Conservation (phyloP, 495 filamentous ascomycete genomes). For the Pyrenula aspistea region DNA sequence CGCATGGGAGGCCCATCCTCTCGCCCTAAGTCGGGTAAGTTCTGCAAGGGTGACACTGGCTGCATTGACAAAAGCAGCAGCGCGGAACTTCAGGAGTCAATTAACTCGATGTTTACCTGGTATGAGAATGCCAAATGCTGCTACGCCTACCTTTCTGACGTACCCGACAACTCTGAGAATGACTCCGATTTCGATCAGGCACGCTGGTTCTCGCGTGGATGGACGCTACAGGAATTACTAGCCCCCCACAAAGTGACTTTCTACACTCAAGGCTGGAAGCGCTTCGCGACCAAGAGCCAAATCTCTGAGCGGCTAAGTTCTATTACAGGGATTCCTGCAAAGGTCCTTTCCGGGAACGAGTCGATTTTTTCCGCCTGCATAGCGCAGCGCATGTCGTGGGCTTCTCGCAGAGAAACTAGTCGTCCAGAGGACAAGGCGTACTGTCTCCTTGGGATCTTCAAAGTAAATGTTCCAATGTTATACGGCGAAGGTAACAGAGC, state of each 20-base stretch:
- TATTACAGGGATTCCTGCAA: slow-evolving; percentile 15
- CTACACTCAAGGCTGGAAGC: slow-evolving; percentile 15
- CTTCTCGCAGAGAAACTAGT: slow-evolving; percentile 11
- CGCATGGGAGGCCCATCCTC: too few species aligned
- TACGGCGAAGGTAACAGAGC: slow-evolving; percentile 20
- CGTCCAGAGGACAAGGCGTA: slow-evolving; percentile 19
- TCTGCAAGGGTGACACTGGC: too few species aligned
- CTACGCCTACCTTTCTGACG: slow-evolving; percentile 18
- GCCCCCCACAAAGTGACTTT: slow-evolving; percentile 17
- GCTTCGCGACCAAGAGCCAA: slow-evolving; percentile 12
- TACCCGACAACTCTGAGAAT: too few species aligned
- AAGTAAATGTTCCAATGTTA: slow-evolving; percentile 18
- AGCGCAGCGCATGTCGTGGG: slow-evolving; percentile 16
- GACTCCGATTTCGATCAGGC: too few species aligned
- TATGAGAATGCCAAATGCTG: slow-evolving; percentile 12
- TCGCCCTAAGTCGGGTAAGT: too few species aligned
- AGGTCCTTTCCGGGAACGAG: background rate
- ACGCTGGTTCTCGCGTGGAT: slow-evolving; percentile 28
- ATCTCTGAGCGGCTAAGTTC: slow-evolving; percentile 1
- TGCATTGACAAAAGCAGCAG: slow-evolving; percentile 27
- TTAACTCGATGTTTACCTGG: slow-evolving; percentile 21
- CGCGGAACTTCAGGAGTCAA: slow-evolving; percentile 23
- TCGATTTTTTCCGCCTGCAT: background rate
- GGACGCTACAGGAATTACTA: slow-evolving; percentile 30
- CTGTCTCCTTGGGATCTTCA: slow-evolving; percentile 17